These are phyloP conservation scores for Discostella pseudostelligera DNA, from an alignment of 108 stramenopile species.

Conservation along the genomic window DNA sequence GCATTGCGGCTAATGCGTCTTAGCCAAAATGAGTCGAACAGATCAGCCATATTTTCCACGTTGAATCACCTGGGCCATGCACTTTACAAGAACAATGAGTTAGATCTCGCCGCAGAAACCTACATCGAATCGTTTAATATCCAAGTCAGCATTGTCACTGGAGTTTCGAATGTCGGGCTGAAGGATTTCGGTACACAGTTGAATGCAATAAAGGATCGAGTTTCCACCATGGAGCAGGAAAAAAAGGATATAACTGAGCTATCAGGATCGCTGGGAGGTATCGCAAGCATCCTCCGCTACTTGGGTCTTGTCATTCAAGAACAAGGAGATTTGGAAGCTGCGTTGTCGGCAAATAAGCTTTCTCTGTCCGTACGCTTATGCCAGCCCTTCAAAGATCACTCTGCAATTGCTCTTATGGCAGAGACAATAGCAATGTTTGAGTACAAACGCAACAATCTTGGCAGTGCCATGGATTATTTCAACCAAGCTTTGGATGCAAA, in stretches of 20 bases:
- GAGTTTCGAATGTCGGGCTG: slow-evolving; percentile 31
- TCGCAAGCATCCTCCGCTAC: slow-evolving; percentile 51
- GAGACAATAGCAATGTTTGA: slow-evolving; percentile 55
- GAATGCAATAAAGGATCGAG: slow-evolving; percentile 15
- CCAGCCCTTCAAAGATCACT: slow-evolving; percentile 43
- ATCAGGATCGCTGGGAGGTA: slow-evolving; percentile 38
- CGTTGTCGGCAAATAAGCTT: slow-evolving; percentile 41
- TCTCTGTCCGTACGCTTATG: slow-evolving; percentile 43
- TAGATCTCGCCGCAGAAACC: slow-evolving; percentile 39
- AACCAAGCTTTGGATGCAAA: slow-evolving; percentile 47
- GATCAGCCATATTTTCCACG: slow-evolving; percentile 41
- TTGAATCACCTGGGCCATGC: slow-evolving; percentile 50
- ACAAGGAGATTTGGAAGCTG: slow-evolving; percentile 40
- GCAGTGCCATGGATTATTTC: slow-evolving; percentile 45
- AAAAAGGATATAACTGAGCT: slow-evolving; percentile 27
- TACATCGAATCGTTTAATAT: slow-evolving; percentile 52
- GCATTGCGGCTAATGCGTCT: slow-evolving; percentile 42
- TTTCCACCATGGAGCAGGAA: slow-evolving; percentile 7
- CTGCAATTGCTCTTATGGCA: slow-evolving; percentile 48
- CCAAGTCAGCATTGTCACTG: slow-evolving; percentile 47
- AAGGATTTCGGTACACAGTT: slow-evolving; percentile 35
- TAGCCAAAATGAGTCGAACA: slow-evolving; percentile 16
- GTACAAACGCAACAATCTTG: slow-evolving; percentile 49
- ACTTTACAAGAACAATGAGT: slow-evolving; percentile 43
- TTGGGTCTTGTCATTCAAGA: slow-evolving; percentile 50